These are phyloP conservation scores for Prototheca cutis DNA, from an alignment of 163 green algal species.

Conservation along the genomic window DNA sequence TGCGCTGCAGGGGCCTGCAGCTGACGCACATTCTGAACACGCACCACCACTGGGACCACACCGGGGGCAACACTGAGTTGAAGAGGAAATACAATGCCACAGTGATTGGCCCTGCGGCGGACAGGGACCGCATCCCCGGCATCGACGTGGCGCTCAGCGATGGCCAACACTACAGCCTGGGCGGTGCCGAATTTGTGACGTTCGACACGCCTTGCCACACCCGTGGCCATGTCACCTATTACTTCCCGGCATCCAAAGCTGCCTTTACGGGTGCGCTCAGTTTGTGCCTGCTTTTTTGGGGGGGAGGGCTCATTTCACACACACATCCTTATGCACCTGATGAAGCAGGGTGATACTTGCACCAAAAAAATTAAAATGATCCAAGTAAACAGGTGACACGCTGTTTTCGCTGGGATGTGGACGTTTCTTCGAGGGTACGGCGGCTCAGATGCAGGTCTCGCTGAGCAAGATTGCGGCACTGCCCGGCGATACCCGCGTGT, in stretches of 20 bases:
- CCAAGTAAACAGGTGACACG: slow-evolving; percentile 53
- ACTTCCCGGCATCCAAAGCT: slow-evolving; percentile 51
- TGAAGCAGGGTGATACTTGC: too few species aligned
- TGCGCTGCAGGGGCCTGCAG: slow-evolving; percentile 25
- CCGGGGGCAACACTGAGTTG: slow-evolving; percentile 73
- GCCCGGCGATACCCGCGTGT: slow-evolving; percentile 51
- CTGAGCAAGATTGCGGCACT: slow-evolving; percentile 66
- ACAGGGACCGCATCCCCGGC: slow-evolving; percentile 73
- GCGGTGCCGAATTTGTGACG: slow-evolving; percentile 9
- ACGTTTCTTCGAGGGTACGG: slow-evolving; percentile 75
- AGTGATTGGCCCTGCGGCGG: slow-evolving; percentile 54
- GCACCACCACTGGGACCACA: slow-evolving; percentile 82
- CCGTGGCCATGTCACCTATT: slow-evolving; percentile 77
- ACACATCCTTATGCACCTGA: too few species aligned
- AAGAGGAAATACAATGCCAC: slow-evolving; percentile 48
- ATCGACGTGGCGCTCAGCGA: slow-evolving; percentile 65
- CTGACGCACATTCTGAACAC: slow-evolving; percentile 91
- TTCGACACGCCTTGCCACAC: slow-evolving; percentile 88
- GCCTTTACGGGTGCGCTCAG: slow-evolving; percentile 50
- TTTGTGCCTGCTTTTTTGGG: neutral
- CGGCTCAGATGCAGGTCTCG: slow-evolving; percentile 69
- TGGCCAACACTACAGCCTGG: slow-evolving; percentile 19
- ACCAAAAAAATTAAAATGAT: too few species aligned
- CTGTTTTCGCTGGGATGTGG: slow-evolving; percentile 78
- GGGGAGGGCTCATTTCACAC: too few species aligned